phyloP scores from a whole-genome alignment of 176 grass and related monocot genomes.

The Cenchrus fungigraminus region DNA sequence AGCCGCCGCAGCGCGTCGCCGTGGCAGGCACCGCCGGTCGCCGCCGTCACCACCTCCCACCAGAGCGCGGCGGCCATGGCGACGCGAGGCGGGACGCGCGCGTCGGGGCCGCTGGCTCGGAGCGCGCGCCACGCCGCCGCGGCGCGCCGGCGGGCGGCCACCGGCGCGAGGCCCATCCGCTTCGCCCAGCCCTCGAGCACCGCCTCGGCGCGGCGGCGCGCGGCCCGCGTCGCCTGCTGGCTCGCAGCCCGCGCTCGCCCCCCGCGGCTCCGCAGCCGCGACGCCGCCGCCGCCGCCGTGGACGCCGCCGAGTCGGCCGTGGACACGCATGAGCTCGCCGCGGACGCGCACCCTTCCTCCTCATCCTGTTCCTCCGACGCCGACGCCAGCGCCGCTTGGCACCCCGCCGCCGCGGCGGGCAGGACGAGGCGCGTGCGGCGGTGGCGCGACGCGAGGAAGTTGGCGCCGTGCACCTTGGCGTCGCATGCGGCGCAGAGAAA shows the following conservation, averaged over 20 bases:
- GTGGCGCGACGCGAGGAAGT: conserved; percentile 86
- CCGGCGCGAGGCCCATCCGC: conserved; percentile 31
- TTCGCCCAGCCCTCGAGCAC: conserved; percentile 50
- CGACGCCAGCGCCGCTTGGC: no score
- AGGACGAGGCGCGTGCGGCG: conserved; percentile 43
- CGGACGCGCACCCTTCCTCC: conserved; percentile 4
- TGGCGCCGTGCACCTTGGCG: conserved; percentile 84
- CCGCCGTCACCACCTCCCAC: conserved; percentile 19
- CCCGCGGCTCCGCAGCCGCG: neutral
- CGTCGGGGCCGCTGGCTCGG: neutral
- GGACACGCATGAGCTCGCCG: conserved; percentile 23
- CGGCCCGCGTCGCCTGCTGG: neutral
- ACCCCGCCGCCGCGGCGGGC: neutral
- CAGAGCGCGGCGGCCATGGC: conserved; percentile 55
- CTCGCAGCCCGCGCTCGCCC: neutral
- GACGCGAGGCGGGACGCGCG: conserved; percentile 33
- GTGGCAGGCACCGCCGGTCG: neutral
- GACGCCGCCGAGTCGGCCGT: conserved; percentile 48
- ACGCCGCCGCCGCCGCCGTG: neutral
- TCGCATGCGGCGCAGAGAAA: conserved; percentile 74
- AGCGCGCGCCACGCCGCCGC: conserved; percentile 21
- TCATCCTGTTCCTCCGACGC: neutral
- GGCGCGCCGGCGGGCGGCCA: neutral
- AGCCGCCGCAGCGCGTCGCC: conserved; percentile 32
- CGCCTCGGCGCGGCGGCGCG: conserved; percentile 25